These are phyloP conservation scores for Paragyromitra xinjiangensis DNA, from an alignment of 495 filamentous ascomycete genomes.

Conservation along the genomic window DNA sequence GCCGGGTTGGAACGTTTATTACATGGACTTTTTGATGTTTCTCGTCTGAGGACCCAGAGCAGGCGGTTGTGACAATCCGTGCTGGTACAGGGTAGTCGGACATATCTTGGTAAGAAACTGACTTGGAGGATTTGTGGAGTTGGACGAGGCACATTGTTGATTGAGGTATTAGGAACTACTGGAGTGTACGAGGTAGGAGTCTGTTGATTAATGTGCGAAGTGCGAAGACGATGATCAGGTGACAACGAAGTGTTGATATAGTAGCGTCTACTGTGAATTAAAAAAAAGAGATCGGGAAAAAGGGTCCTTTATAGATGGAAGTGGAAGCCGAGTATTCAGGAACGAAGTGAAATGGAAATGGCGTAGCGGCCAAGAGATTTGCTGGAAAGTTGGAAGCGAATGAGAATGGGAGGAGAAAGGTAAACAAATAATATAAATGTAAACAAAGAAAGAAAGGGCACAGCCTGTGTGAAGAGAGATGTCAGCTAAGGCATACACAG, in stretches of 20 bases:
- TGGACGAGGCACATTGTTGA: conserved; percentile 41
- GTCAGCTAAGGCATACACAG: conserved; percentile 49
- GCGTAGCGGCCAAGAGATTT: conserved; percentile 26
- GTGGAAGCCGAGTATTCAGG: conserved; percentile 20
- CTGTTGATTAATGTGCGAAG: conserved; percentile 1
- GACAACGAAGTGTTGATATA: conserved; percentile 4
- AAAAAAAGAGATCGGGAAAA: conserved; percentile 13
- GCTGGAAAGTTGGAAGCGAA: conserved; percentile 25
- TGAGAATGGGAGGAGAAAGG: conserved; percentile 4
- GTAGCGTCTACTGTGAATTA: conserved; percentile 4
- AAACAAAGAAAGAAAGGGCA: conserved; percentile 49
- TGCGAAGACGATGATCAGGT: neutral
- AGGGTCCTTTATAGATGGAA: conserved; percentile 34
- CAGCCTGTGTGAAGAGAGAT: conserved; percentile 43
- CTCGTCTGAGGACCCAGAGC: conserved; percentile 22
- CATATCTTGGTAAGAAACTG: conserved; percentile 27
- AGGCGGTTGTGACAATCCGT: conserved; percentile 42
- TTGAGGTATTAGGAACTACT: neutral
- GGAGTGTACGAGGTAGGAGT: neutral
- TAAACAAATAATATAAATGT: conserved; percentile 43
- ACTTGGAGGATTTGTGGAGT: conserved; percentile 42
- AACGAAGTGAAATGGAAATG: conserved; percentile 23
- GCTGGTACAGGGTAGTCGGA: conserved; percentile 34
- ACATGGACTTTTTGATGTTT: conserved; percentile 27
- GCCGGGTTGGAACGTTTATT: conserved; percentile 5